Conservation (phyloP, 208 protist species). For the Giardia duodenalis region DNA sequence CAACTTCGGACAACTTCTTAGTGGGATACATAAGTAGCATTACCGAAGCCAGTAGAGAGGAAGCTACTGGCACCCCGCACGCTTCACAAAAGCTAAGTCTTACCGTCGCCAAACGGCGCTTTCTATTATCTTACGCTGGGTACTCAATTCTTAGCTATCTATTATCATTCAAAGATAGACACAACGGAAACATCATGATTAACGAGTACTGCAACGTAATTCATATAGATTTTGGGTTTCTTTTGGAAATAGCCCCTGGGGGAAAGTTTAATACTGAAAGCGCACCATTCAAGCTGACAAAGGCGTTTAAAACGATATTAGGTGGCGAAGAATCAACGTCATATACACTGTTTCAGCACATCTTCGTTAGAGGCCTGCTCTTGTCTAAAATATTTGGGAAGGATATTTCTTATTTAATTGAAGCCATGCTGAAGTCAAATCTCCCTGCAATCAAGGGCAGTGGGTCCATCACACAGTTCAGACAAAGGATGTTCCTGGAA, state of each 20-base stretch:
- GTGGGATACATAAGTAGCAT: background rate
- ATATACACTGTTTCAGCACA: background rate
- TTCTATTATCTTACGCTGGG: background rate
- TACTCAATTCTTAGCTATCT: background rate
- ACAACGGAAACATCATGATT: slow-evolving; percentile 29
- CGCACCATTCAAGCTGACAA: slow-evolving; percentile 7
- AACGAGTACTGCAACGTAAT: background rate
- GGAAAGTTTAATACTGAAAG: background rate
- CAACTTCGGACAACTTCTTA: background rate
- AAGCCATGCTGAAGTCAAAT: background rate
- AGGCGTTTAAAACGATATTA: background rate
- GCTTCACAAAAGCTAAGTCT: background rate
- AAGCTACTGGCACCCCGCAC: background rate
- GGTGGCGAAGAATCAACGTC: background rate
- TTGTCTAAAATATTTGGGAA: background rate
- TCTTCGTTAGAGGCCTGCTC: background rate
- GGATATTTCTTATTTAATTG: background rate
- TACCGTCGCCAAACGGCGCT: background rate
- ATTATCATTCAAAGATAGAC: slow-evolving; percentile 14
- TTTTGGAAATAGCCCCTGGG: slow-evolving; percentile 6
- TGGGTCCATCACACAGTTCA: background rate
- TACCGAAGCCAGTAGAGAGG: background rate
- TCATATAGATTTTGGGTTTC: slow-evolving; percentile 28
- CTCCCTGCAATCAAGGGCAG: background rate
- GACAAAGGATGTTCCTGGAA: background rate